Conservation (phyloP, 441 rosid species). For the Viola pubescens region DNA sequence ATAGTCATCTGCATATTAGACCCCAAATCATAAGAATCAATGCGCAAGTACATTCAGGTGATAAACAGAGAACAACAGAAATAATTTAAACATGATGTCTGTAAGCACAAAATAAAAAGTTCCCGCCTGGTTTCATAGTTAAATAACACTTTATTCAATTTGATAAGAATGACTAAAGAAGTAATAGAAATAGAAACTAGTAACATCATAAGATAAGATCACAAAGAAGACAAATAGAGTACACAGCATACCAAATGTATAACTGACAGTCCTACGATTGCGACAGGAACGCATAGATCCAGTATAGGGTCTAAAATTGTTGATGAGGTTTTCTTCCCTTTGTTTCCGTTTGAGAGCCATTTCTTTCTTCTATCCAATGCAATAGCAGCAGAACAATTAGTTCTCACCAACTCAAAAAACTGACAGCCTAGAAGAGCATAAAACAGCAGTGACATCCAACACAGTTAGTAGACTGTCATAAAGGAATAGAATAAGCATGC, state of each 20-base stretch:
- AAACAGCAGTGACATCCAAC: constrained; percentile 2
- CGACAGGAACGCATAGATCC: constrained; percentile 57
- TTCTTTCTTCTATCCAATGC: constrained; percentile 54
- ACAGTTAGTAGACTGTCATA: background rate
- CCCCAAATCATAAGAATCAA: constrained; percentile 8
- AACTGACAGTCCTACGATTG: constrained; percentile 45
- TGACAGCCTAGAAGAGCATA: background rate
- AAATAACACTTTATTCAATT: background rate
- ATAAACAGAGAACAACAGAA: background rate
- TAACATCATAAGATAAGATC: background rate
- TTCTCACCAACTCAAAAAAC: constrained; percentile 3
- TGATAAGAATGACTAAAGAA: background rate
- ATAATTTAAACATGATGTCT: too few species aligned
- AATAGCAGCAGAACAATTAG: constrained; percentile 12
- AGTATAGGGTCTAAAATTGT: constrained; percentile 26
- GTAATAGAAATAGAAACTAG: background rate
- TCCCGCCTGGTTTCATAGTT: background rate
- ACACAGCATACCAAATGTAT: constrained; percentile 61
- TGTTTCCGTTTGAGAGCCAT: constrained; percentile 46
- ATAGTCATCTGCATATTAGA: constrained; percentile 53
- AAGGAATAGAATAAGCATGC: constrained; percentile 24
- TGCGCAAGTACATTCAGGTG: background rate
- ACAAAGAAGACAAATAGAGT: constrained; percentile 7
- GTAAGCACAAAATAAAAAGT: background rate
- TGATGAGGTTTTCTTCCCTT: constrained; percentile 47